Base-by-base conservation (phyloP, 202 grass and related monocot genomes). In the Elaeis oleifera region DNA sequence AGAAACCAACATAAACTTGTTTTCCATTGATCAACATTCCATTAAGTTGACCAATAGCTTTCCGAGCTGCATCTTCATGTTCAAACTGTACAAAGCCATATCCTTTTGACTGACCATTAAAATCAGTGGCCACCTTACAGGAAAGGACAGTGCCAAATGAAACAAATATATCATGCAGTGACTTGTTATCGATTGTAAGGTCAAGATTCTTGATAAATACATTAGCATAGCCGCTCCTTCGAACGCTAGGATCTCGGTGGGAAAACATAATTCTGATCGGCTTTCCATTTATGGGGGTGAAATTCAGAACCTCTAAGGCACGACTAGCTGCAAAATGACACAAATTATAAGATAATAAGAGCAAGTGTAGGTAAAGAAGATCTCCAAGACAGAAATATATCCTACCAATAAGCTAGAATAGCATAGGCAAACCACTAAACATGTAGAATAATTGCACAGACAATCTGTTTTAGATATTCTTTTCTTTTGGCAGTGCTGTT, bases 31-130 rank as follows among this genome's bases (percentile, higher is more conserved):
- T 57, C n/a, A 84, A 16, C 73, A 74, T 88, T 11, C 76, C 71
- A 76, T 84, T 80, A 6, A 84, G 61, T 4, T 11, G 0, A 0
- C 71, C 59, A 21, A 88, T 84, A 18, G 80, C 72, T 48, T 77
- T 59, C 6, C 67, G 53, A 29, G 80, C 69, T 5, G 73, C 60
- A 26, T 69, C 55, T 36, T 80, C 76, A 5, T 7, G 18, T 28
- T 70, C 69, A 54, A 55, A 80, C 3, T 80, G 80, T 6, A 84
- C 76, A 67, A 79, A 88, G 13, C 85, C 85, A 26, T 80, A 71
- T 18, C 69, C 76, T 70, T 80, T 80, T 0, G 72, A 83, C 3
- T 71, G 16, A 6, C 72, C 80, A 14, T 32, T 63, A 19, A 66
- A 22, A 71, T 71, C 69, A 63, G 69, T 77, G 4, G 56, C 76